Evolutionary conservation across 768 basidiomycete species (phyloP), one percentile per base, ranked within the genome.

Genomic region (Bullera alba): DNA sequence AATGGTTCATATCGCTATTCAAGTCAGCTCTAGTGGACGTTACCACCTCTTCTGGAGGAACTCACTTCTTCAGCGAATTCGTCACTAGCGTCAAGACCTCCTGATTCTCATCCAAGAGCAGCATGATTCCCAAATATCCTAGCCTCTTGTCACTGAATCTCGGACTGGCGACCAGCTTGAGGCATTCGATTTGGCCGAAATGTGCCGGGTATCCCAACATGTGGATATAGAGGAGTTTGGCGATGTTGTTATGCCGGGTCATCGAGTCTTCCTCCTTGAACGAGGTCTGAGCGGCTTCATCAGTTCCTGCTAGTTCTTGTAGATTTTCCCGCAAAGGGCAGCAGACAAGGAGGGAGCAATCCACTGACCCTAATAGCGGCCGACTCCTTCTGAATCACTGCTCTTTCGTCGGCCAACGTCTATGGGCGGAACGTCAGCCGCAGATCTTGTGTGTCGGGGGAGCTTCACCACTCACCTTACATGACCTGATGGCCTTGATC

Each of bases 351-450:
- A 41, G 0, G 38, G 30, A n/a, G 50, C 26, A 7, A 0, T 4
- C 21, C 35, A 53, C 66, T 29, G 26, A 69, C 63, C 39, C 70
- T 28, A 62, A 97, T 95, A 8, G 91, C 88, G 10, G 93, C 93
- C 1, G 88, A 91, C 77, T 97, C 93, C 72, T 95, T 91, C 70
- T 93, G 87, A 70, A 97, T 92, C 63, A 96, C 83, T 50, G 84
- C 83, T 50, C 93, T 87, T 75, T 99, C 95, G 78, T 99, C 95
- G 55, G 95, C 95, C 48, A 97, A 84, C 42, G 95, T 99, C 92
- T 73, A 60, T 10, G 38, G 56, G 56, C 38, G 22, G 26, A 22
- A 47, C 36, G 29, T 17, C 7, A 32, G 38, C 3, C 42, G 21
- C 37, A 48, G 25, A 17, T 3, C 15, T 26, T 22, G 19, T n/a